Base-by-base conservation (phyloP, 768 basidiomycete species). In the Ramaria sp. region DNA sequence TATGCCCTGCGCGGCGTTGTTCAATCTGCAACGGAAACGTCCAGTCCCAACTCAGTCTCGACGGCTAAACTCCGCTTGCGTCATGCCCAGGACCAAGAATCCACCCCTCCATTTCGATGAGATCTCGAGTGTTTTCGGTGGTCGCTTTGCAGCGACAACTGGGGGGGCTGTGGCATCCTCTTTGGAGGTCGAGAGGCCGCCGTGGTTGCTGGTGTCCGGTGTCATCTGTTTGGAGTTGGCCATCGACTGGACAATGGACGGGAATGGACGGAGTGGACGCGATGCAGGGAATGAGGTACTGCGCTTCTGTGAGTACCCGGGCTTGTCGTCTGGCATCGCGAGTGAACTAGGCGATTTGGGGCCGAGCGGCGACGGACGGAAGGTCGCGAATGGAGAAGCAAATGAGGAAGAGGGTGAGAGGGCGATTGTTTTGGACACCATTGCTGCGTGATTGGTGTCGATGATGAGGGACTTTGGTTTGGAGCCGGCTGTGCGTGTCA, bases 61-160 rank as follows among this genome's bases (percentile, higher is more conserved):
- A 20, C 59, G 53, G 69, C 86, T 79, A 67, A 92, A 77, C 68
- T 92, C 89, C 7, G 81, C 88, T 67, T 89, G 89, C 0, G 89
- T 90, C 57, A 92, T 76, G 69, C 91, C 78, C 53, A 92, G 80
- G 59, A 85, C 74, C 63, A 90, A 91, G 54, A 68, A 65, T 39
- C 79, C 80, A 49, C 75, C 74, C 67, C 79, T 78, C 69, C 80
- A 81, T 67, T 86, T 82, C 64, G 81, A 76, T 27, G 90, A 87
- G 10, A 87, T 85, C 67, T 88, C 78, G 58, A 92, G 90, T 65
- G 91, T 74, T 65, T 91, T 91, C 17, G 82, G 74, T 6, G 83
- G 13, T n/a, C 48, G 31, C 43, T 34, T 34, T 7, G 43, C 19
- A 30, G 19, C 31, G 43, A 24, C 20, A 34, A n/a, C 22, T 30